Evolutionary conservation across 495 filamentous ascomycete genomes (phyloP).

Genomic region (Annulohypoxylon moriforme): DNA sequence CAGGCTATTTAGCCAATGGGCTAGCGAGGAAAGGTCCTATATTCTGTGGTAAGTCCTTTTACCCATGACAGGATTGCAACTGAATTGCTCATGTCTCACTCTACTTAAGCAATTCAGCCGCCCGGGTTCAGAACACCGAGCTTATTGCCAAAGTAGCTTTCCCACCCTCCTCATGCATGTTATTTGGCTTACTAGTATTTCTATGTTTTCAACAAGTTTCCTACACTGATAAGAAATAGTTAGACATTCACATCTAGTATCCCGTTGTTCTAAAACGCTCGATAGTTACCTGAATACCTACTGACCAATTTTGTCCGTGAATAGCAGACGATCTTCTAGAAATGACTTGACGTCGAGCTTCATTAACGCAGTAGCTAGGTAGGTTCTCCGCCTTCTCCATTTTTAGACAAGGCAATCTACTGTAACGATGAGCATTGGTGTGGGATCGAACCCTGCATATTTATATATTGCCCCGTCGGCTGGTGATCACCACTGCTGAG

Average conservation of each 20-base stretch:
- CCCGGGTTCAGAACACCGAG: conserved; percentile 23
- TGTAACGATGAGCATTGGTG: conserved; percentile 15
- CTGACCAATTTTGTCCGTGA: background rate
- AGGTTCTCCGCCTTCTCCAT: conserved; percentile 33
- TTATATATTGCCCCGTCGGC: conserved; percentile 41
- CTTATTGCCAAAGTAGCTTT: conserved; percentile 32
- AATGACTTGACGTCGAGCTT: conserved; percentile 1
- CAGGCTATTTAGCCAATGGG: conserved; percentile 20
- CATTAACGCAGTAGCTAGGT: conserved; percentile 7
- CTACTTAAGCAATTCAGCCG: conserved; percentile 42
- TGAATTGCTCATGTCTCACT: conserved; percentile 18
- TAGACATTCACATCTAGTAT: background rate
- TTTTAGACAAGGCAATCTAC: conserved; percentile 17
- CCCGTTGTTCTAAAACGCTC: background rate
- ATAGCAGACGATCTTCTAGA: too few species aligned
- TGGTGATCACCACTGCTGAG: conserved; percentile 28
- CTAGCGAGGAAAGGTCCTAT: conserved; percentile 5
- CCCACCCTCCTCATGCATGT: background rate
- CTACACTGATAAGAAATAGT: background rate
- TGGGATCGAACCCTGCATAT: conserved; percentile 40
- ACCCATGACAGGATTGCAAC: conserved; percentile 28
- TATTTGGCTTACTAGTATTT: background rate
- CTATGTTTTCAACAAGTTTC: background rate
- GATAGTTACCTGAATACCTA: background rate
- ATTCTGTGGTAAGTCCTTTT: conserved; percentile 26